Percentiles rank a stretch among this genome's conserved stretches.
Conservation (phyloP, 2,329 filamentous ascomycete genomes). For the Tolypocladium cylindrosporum region DNA sequence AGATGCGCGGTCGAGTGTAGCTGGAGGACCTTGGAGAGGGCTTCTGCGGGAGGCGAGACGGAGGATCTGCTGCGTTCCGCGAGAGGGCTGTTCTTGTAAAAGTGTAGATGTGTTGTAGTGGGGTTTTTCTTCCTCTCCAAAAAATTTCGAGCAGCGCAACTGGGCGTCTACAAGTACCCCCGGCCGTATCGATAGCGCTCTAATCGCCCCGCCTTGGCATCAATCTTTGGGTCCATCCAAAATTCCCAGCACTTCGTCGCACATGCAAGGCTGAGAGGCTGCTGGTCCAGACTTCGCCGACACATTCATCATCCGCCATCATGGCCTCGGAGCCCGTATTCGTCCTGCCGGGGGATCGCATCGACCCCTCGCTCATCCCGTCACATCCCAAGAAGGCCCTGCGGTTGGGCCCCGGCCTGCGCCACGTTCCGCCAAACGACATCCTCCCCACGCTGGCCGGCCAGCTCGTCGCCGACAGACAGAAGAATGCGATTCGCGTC, state of each 20-base stretch:
- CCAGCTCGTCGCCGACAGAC: slow-evolving; percentile 54
- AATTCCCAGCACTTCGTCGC: not conserved
- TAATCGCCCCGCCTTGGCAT: not conserved
- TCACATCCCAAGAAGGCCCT: slow-evolving; percentile 59
- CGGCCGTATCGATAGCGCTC: not conserved
- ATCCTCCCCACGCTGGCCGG: slow-evolving; percentile 61
- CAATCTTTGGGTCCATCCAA: not conserved
- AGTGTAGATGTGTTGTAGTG: slow-evolving; percentile 1
- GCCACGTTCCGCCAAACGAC: slow-evolving; percentile 67
- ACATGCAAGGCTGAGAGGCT: not conserved
- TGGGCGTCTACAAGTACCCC: not conserved
- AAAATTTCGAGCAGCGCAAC: slow-evolving; percentile 9
- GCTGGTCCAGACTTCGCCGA: slow-evolving; percentile 1
- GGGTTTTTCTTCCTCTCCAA: slow-evolving; percentile 7
- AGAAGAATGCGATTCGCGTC: slow-evolving; percentile 71
- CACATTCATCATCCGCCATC: not conserved
- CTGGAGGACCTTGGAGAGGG: not conserved
- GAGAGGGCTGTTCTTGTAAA: not conserved
- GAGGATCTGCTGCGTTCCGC: not conserved
- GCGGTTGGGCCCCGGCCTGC: slow-evolving; percentile 74
- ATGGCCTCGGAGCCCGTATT: slow-evolving; percentile 53
- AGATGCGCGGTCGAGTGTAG: not conserved
- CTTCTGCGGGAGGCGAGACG: slow-evolving; percentile 1
- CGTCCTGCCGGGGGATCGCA: slow-evolving; percentile 72
- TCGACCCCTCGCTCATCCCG: slow-evolving; percentile 58